Conservation (phyloP, 306 rosid genomes). For the Hippophae gyantsensis region DNA sequence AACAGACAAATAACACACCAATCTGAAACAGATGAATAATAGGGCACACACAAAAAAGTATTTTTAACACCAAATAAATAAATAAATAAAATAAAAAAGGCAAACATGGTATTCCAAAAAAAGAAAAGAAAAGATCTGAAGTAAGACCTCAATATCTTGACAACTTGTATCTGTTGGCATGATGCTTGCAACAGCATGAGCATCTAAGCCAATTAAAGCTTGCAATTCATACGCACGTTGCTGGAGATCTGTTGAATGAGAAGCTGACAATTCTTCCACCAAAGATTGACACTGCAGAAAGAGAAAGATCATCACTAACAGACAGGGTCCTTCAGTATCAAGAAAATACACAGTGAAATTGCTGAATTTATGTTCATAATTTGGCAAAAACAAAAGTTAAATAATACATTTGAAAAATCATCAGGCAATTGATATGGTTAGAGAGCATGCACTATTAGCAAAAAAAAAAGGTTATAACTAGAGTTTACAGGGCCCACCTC, state of each 20-base stretch:
- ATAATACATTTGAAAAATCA: background rate
- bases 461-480: background rate
- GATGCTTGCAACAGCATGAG: conserved; percentile 41
- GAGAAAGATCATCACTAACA: conserved; percentile 7
- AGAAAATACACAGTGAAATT: conserved; percentile 14
- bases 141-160: conserved; percentile 70
- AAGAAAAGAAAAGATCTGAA: conserved; percentile 7
- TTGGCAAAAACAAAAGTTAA: background rate
- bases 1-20: no score
- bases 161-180: conserved; percentile 70
- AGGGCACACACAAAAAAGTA: no score
- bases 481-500: conserved; percentile 41
- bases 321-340: conserved; percentile 5
- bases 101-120: background rate
- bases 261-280: conserved; percentile 71
- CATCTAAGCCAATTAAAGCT: conserved; percentile 48
- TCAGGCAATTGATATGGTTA: conserved; percentile 57
- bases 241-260: conserved; percentile 85
- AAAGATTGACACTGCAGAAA: conserved; percentile 56
- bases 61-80: background rate
- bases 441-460: conserved; percentile 69
- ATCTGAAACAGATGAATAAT: no score
- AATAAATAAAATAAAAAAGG: conserved; percentile 1
- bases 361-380: background rate
- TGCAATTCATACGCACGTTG: conserved; percentile 92